Evolutionary conservation across 495 filamentous ascomycete species (phyloP).

Genomic region (Massariosphaeria phaeospora): DNA sequence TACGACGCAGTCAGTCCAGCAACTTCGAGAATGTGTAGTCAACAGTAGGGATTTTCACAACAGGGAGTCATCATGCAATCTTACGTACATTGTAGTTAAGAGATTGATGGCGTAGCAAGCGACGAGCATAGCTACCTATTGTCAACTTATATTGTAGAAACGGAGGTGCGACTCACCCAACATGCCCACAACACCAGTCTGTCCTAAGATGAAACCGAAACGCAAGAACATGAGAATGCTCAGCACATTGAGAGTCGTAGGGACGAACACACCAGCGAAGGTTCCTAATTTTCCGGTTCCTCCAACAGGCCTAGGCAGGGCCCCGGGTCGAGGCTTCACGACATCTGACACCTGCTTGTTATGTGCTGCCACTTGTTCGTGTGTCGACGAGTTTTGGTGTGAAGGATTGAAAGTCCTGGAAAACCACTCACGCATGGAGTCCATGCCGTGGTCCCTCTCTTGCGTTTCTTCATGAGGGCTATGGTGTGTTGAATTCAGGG

Average conservation of each 20-base stretch:
- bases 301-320: slow-evolving; percentile 46
- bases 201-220: slow-evolving; percentile 74
- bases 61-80: too few relatives aligned
- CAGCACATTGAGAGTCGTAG: slow-evolving; percentile 80
- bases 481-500: not conserved
- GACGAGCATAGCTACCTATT: slow-evolving; percentile 58
- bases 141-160: slow-evolving; percentile 2
- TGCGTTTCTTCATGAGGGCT: not conserved
- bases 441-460: not conserved
- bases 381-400: not conserved
- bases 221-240: slow-evolving; percentile 91
- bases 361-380: slow-evolving; percentile 5
- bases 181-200: slow-evolving; percentile 73
- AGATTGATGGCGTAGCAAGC: slow-evolving; percentile 72
- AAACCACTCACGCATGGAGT: slow-evolving; percentile 21
- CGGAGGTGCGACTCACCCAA: slow-evolving; percentile 51
- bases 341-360: slow-evolving; percentile 26
- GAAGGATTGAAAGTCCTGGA: slow-evolving; percentile 4
- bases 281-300: slow-evolving; percentile 61
- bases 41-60: too few relatives aligned
- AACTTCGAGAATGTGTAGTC: too few relatives aligned
- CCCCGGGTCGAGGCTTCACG: slow-evolving; percentile 41
- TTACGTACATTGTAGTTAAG: slow-evolving; percentile 75
- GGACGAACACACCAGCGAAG: slow-evolving; percentile 78
- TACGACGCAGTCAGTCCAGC: too few relatives aligned